phyloP scores from a whole-genome alignment of 1,139 yeast genomes.

The Pichia sp. region DNA sequence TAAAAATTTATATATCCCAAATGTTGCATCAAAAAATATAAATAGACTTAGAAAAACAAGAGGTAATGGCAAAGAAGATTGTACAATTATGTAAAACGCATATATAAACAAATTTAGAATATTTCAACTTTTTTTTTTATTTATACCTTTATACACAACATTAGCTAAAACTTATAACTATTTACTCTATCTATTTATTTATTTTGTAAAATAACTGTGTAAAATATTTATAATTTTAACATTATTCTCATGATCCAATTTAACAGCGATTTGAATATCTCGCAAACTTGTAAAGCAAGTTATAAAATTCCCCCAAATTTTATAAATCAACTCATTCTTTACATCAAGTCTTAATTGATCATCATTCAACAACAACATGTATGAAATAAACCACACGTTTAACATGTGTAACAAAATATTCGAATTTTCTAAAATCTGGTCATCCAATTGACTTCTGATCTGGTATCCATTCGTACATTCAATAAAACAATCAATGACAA shows the following conservation, averaged over 20 bases:
- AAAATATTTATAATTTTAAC: constrained; percentile 10
- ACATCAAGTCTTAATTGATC: background rate
- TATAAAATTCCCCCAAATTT: constrained; percentile 9
- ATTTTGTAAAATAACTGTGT: constrained; percentile 12
- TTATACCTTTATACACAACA: no score
- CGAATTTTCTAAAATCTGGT: constrained; percentile 1
- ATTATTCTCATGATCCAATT: background rate
- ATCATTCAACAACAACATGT: background rate
- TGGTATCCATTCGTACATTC: background rate
- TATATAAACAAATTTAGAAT: no score
- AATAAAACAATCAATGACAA: background rate
- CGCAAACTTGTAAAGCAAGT: constrained; percentile 8
- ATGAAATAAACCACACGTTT: constrained; percentile 10
- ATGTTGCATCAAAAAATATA: constrained; percentile 11
- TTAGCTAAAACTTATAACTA: no score
- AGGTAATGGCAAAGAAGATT: constrained; percentile 17
- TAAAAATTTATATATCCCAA: constrained; percentile 8
- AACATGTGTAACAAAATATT: constrained; percentile 11
- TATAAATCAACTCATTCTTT: background rate
- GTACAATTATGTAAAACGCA: constrained; percentile 23
- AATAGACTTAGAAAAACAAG: constrained; percentile 10
- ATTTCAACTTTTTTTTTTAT: background rate
- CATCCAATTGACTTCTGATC: background rate
- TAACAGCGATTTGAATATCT: constrained; percentile 11
- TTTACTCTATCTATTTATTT: no score